These are phyloP conservation scores for Fusarium metavorans DNA, from an alignment of 2,329 filamentous ascomycete genomes.

Conservation along the genomic window DNA sequence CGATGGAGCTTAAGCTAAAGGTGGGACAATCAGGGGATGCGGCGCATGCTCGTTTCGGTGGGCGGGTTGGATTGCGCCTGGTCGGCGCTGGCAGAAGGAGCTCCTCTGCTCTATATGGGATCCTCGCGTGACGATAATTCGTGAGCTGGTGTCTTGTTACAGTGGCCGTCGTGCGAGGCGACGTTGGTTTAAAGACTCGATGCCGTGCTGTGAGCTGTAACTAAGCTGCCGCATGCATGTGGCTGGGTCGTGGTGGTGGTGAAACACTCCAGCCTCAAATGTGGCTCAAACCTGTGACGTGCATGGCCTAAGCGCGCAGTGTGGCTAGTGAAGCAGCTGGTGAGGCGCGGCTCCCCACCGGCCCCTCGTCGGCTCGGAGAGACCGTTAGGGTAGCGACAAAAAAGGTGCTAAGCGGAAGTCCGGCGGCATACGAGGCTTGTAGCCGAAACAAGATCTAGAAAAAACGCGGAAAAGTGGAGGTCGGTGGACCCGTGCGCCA, in stretches of 20 bases:
- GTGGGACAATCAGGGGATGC: slow-evolving; percentile 28
- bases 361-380: slow-evolving; percentile 36
- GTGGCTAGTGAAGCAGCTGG: slow-evolving; percentile 23
- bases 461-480: slow-evolving; percentile 46
- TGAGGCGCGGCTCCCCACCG: slow-evolving; percentile 28
- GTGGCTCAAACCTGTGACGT: slow-evolving; percentile 25
- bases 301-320: slow-evolving; percentile 8
- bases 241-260: slow-evolving; percentile 2
- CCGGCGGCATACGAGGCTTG: slow-evolving; percentile 48
- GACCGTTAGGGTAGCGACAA: neutral
- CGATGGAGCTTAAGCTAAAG: slow-evolving; percentile 12
- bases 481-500: slow-evolving; percentile 33
- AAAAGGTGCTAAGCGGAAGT: slow-evolving; percentile 38
- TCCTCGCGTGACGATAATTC: neutral
- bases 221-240: slow-evolving; percentile 13
- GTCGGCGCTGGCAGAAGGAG: slow-evolving; percentile 2
- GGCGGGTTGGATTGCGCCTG: slow-evolving; percentile 10
- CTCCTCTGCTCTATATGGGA: neutral
- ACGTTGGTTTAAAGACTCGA: slow-evolving; percentile 10
- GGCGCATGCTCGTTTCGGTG: slow-evolving; percentile 31
- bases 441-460: slow-evolving; percentile 41
- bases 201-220: slow-evolving; percentile 17
- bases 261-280: neutral
- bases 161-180: slow-evolving; percentile 3
- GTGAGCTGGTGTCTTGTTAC: neutral